A percentile compares a stretch with the other conserved stretches of the same genome.
phyloP scores from a whole-genome alignment of 2,329 filamentous ascomycete species.

The Aspergillus fischeri region DNA sequence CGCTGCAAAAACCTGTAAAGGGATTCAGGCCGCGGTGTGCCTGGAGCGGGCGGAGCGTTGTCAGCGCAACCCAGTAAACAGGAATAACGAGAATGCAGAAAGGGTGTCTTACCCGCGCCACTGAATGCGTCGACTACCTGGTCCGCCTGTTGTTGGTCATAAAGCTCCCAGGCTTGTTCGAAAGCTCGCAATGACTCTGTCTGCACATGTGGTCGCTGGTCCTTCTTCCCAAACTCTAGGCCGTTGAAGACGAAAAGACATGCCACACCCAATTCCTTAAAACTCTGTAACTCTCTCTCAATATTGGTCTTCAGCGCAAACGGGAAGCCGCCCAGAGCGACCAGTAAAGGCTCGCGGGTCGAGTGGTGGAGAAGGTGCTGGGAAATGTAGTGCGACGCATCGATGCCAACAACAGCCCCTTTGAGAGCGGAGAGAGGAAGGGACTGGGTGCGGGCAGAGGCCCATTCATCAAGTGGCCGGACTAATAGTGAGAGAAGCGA shows the following conservation, averaged over 20 bases:
- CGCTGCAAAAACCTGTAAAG: slow-evolving; percentile 74
- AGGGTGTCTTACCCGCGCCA: slow-evolving; percentile 60
- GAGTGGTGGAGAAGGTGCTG: slow-evolving; percentile 67
- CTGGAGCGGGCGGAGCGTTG: slow-evolving; percentile 40
- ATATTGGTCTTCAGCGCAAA: slow-evolving; percentile 72
- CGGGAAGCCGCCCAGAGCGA: slow-evolving; percentile 84
- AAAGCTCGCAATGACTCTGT: slow-evolving; percentile 65
- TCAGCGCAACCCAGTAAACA: slow-evolving; percentile 23
- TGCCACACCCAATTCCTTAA: slow-evolving; percentile 66
- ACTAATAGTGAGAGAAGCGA: slow-evolving; percentile 27
- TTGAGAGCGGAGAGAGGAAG: slow-evolving; percentile 67
- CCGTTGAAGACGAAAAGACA: slow-evolving; percentile 92
- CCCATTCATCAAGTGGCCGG: slow-evolving; percentile 56
- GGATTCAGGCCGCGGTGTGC: slow-evolving; percentile 65
- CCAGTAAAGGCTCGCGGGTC: slow-evolving; percentile 79
- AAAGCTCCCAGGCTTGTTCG: slow-evolving; percentile 78
- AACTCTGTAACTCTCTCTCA: slow-evolving; percentile 68
- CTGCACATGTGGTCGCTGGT: slow-evolving; percentile 58
- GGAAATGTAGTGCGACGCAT: slow-evolving; percentile 84
- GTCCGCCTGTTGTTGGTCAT: slow-evolving; percentile 73
- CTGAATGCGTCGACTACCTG: slow-evolving; percentile 85
- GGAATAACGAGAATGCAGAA: neutral
- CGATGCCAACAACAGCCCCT: slow-evolving; percentile 73
- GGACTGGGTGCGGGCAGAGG: slow-evolving; percentile 49
- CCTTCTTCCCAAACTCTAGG: slow-evolving; percentile 71